phyloP scores from a whole-genome alignment of 768 basidiomycete genomes.

The Symmetrospora coprosmae region DNA sequence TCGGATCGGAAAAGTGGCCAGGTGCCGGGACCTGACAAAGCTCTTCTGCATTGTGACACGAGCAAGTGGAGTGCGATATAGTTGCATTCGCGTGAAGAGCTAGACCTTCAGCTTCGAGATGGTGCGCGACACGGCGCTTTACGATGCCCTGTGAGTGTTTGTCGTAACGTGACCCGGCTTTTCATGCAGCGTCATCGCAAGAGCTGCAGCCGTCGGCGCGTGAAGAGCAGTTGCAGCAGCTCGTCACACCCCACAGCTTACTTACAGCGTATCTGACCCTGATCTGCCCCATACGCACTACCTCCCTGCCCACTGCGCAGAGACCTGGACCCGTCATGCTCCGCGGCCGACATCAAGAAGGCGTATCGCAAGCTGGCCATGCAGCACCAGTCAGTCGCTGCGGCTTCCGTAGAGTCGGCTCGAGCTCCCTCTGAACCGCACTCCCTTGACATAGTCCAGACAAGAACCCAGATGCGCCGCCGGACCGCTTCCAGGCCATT shows the following conservation, averaged over 20 bases:
- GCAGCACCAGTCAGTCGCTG: constrained; percentile 54
- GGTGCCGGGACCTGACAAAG: too few relatives aligned
- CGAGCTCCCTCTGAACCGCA: neutral
- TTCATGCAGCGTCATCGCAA: neutral
- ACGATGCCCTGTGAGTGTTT: neutral
- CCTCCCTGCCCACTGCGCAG: constrained; percentile 24
- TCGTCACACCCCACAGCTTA: too few relatives aligned
- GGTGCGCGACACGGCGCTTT: neutral
- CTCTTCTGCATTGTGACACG: too few relatives aligned
- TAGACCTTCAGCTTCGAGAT: too few relatives aligned
- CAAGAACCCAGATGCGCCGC: constrained; percentile 17
- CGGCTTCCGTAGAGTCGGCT: neutral
- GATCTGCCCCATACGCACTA: constrained; percentile 5
- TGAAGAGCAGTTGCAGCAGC: too few relatives aligned
- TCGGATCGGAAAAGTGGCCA: too few relatives aligned
- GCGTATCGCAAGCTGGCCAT: constrained; percentile 85
- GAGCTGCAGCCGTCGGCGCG: too few relatives aligned
- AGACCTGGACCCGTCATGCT: constrained; percentile 21
- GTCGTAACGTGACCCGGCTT: constrained; percentile 5
- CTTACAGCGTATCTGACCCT: neutral
- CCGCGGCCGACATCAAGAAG: constrained; percentile 70
- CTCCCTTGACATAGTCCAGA: constrained; percentile 21
- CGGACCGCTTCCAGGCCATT: constrained; percentile 28
- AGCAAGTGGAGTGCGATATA: too few relatives aligned
- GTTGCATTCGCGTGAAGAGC: too few relatives aligned